Conservation (phyloP, 1,284 basidiomycete species). For the Termitomyces sp. region DNA sequence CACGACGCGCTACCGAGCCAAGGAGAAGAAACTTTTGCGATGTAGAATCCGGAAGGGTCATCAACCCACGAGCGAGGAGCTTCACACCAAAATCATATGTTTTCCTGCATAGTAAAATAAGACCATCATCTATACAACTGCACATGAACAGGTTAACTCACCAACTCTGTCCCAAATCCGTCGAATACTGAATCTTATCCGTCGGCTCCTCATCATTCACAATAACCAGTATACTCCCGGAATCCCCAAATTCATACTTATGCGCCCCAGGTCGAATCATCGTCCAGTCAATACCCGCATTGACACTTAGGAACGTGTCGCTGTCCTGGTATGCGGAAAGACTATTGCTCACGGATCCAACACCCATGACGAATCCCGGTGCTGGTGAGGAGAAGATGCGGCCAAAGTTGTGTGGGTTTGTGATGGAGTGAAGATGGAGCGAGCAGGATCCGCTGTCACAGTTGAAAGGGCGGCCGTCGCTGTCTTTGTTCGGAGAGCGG, state of each 20-base stretch:
- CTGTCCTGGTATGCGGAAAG: constrained; percentile 82
- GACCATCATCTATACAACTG: neutral
- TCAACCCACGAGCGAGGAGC: constrained; percentile 71
- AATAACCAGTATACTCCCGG: constrained; percentile 78
- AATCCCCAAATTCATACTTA: constrained; percentile 96
- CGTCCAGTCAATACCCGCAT: constrained; percentile 85
- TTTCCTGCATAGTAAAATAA: constrained; percentile 43
- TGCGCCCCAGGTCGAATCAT: constrained; percentile 78
- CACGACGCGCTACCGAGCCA: constrained; percentile 66
- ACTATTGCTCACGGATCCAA: constrained; percentile 78
- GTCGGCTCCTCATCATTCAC: constrained; percentile 86
- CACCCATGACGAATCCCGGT: constrained; percentile 92
- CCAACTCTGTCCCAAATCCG: constrained; percentile 84
- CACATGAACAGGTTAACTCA: constrained; percentile 30
- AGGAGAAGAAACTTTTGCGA: constrained; percentile 90
- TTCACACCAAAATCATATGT: constrained; percentile 67
- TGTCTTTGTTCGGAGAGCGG: constrained; percentile 57
- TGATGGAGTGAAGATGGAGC: constrained; percentile 90
- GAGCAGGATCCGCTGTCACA: constrained; percentile 73
- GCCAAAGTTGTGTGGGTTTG: constrained; percentile 88
- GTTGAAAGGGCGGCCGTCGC: constrained; percentile 52
- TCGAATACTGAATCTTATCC: constrained; percentile 75
- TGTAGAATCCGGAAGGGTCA: constrained; percentile 88
- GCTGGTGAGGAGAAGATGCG: constrained; percentile 92
- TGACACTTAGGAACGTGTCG: constrained; percentile 90